A percentile compares a stretch with the other conserved stretches of the same genome.
phyloP scores from a whole-genome alignment of 768 basidiomycete species.

The Leccinum variicolor region DNA sequence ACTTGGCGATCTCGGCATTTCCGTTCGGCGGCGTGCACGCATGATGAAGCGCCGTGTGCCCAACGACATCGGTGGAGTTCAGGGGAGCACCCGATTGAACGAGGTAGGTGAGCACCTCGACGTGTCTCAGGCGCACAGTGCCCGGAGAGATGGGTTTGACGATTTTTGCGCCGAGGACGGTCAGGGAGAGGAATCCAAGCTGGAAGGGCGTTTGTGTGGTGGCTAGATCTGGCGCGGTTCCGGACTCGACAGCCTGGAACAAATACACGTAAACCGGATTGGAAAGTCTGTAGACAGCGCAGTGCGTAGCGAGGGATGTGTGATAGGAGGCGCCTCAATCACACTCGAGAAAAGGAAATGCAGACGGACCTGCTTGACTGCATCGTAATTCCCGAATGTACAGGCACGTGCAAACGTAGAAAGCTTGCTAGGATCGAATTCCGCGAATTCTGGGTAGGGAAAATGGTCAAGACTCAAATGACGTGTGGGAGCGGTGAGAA shows the following conservation, averaged over 20 bases:
- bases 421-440: conserved; percentile 17
- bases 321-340: background rate
- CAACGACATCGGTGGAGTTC: conserved; percentile 43
- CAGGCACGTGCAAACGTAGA: conserved; percentile 25
- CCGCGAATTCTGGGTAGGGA: conserved; percentile 14
- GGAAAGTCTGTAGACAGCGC: background rate
- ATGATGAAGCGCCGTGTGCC: conserved; percentile 50
- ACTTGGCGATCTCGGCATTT: conserved; percentile 31
- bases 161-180: conserved; percentile 41
- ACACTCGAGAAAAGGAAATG: background rate
- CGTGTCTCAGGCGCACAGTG: conserved; percentile 19
- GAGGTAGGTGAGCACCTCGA: conserved; percentile 39
- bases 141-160: conserved; percentile 15
- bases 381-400: conserved; percentile 19
- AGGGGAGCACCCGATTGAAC: conserved; percentile 39
- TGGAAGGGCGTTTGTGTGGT: conserved; percentile 42
- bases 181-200: conserved; percentile 40
- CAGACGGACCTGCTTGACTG: conserved; percentile 20
- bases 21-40: conserved; percentile 30
- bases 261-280: background rate
- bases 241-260: conserved; percentile 22
- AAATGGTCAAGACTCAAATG: background rate
- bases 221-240: conserved; percentile 35
- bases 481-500: background rate
- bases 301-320: background rate